A percentile compares a stretch with the other conserved stretches of the same genome.
Conservation (phyloP, 805 yeast genomes). For the Ogataea degrootiae region DNA sequence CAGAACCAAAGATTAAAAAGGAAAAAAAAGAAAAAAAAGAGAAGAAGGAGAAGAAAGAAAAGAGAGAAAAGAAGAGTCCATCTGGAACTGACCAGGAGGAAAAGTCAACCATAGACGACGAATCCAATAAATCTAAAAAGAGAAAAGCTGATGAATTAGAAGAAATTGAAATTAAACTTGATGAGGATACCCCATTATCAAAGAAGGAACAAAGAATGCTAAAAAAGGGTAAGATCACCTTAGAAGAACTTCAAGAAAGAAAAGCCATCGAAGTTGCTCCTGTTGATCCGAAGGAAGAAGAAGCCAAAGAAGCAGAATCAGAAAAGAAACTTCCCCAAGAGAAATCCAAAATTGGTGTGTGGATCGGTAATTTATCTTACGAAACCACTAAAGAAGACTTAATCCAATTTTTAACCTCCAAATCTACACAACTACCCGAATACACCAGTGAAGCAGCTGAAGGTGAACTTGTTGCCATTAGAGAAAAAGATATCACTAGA, state of each 20-base stretch:
- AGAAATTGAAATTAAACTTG: slow-evolving; percentile 65
- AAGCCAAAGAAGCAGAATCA: slow-evolving; percentile 14
- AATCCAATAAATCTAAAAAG: slow-evolving; percentile 9
- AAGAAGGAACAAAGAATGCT: slow-evolving; percentile 84
- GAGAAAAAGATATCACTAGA: slow-evolving; percentile 61
- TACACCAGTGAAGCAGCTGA: slow-evolving; percentile 18
- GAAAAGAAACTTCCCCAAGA: slow-evolving; percentile 29
- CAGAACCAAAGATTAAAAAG: background rate
- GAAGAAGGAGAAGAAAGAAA: slow-evolving; percentile 24
- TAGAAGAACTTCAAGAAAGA: slow-evolving; percentile 46
- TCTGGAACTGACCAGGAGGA: slow-evolving; percentile 8
- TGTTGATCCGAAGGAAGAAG: slow-evolving; percentile 4
- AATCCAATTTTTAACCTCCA: slow-evolving; percentile 55
- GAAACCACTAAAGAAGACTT: slow-evolving; percentile 78
- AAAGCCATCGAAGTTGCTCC: slow-evolving; percentile 29
- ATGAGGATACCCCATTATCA: slow-evolving; percentile 75
- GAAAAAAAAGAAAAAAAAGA: slow-evolving; percentile 5
- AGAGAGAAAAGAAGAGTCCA: slow-evolving; percentile 29
- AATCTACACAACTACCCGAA: slow-evolving; percentile 40
- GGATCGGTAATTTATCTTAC: slow-evolving; percentile 92
- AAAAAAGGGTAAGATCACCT: slow-evolving; percentile 68
- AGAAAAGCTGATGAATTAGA: slow-evolving; percentile 38
- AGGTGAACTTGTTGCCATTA: slow-evolving; percentile 34
- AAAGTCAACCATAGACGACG: background rate
- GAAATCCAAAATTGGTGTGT: slow-evolving; percentile 66